phyloP scores from a whole-genome alignment of 352 stramenopile genomes.

The Peronosclerospora sorghi region DNA sequence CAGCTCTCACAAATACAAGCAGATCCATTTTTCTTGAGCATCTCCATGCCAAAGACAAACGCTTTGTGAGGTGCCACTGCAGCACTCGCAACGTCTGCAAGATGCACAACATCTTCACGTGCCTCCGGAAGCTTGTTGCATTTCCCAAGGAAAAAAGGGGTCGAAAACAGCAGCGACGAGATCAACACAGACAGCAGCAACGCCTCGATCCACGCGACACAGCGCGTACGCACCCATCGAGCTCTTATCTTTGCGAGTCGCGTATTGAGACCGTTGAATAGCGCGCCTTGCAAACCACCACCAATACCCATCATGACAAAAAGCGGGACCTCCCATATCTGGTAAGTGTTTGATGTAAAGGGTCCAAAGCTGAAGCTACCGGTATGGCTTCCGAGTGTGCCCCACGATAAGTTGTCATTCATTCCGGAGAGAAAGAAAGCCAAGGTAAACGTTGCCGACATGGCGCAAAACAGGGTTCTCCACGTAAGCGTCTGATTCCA shows the following conservation, averaged over 20 bases:
- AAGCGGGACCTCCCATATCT: constrained; percentile 79
- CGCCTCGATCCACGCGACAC: constrained; percentile 48
- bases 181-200: constrained; percentile 47
- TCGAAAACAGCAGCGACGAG: constrained; percentile 49
- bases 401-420: constrained; percentile 63
- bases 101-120: constrained; percentile 40
- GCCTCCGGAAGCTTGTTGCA: constrained; percentile 46
- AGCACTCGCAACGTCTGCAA: constrained; percentile 27
- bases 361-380: constrained; percentile 65
- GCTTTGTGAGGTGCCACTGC: constrained; percentile 28
- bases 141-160: constrained; percentile 51
- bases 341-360: constrained; percentile 64
- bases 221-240: constrained; percentile 46
- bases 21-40: constrained; percentile 47
- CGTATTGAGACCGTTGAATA: constrained; percentile 72
- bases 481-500: constrained; percentile 78
- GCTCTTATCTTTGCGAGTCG: constrained; percentile 31
- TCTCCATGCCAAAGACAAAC: constrained; percentile 64
- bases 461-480: constrained; percentile 80
- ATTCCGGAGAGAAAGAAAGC: constrained; percentile 72
- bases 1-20: constrained; percentile 70
- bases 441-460: constrained; percentile 80
- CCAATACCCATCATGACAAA: constrained; percentile 81
- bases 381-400: constrained; percentile 56
- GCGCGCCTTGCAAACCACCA: constrained; percentile 71